phyloP scores from a whole-genome alignment of 2,329 filamentous ascomycete species.

The Scedosporium minutisporum region DNA sequence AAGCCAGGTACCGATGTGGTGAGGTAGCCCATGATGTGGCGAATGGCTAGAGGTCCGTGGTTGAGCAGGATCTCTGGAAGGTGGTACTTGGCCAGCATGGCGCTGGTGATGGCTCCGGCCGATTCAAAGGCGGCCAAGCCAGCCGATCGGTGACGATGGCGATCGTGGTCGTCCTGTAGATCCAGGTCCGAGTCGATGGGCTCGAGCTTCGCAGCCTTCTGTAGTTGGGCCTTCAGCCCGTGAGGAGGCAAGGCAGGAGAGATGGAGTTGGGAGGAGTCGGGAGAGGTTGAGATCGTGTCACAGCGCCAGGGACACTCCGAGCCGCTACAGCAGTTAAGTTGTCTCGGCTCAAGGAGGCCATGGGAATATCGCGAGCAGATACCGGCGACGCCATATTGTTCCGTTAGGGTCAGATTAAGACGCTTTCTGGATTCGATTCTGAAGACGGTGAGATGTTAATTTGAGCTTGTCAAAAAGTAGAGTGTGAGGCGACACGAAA shows the following conservation, averaged over 20 bases:
- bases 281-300: conserved; percentile 57
- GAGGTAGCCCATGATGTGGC: conserved; percentile 89
- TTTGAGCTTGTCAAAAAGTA: neutral
- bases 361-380: conserved; percentile 58
- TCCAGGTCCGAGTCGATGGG: conserved; percentile 80
- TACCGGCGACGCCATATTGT: conserved; percentile 56
- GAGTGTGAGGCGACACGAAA: neutral
- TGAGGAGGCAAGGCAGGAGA: conserved; percentile 80
- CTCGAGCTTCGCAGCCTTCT: conserved; percentile 44
- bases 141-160: conserved; percentile 14
- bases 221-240: conserved; percentile 60
- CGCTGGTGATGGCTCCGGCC: conserved; percentile 72
- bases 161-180: conserved; percentile 51
- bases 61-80: conserved; percentile 82
- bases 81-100: conserved; percentile 79
- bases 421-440: conserved; percentile 6
- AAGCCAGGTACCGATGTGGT: conserved; percentile 91
- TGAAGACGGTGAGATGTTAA: neutral
- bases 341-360: conserved; percentile 54
- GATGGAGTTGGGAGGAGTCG: conserved; percentile 91
- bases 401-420: conserved; percentile 10
- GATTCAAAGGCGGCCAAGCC: conserved; percentile 53
- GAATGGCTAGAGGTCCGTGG: conserved; percentile 86
- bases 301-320: conserved; percentile 50
- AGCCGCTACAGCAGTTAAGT: conserved; percentile 64